phyloP scores from a whole-genome alignment of 805 yeast species.

The Nakazawaea ambrosiae region DNA sequence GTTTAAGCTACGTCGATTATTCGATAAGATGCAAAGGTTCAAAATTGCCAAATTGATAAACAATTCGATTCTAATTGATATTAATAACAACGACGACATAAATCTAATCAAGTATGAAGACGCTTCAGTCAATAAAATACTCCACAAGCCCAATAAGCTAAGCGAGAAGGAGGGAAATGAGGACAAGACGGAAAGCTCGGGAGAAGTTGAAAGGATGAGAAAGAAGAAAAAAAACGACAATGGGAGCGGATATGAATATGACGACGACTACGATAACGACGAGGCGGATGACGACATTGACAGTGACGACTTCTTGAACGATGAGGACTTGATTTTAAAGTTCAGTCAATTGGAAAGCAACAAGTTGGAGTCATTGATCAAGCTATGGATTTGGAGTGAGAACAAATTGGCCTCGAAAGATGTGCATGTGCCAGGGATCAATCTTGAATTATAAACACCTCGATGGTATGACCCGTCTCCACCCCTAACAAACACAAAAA shows the following conservation, averaged over 20 bases:
- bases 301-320: conserved; percentile 19
- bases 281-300: conserved; percentile 13
- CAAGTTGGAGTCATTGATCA: conserved; percentile 19
- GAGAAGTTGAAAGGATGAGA: background rate
- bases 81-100: conserved; percentile 17
- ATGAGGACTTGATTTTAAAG: conserved; percentile 10
- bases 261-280: conserved; percentile 11
- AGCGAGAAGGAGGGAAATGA: conserved; percentile 7
- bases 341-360: conserved; percentile 15
- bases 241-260: conserved; percentile 12
- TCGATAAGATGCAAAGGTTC: conserved; percentile 53
- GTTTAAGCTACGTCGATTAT: conserved; percentile 42
- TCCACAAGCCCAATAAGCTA: background rate
- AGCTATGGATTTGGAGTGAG: conserved; percentile 20
- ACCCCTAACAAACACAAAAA: conserved; percentile 45
- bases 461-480: conserved; percentile 41
- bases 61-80: conserved; percentile 45
- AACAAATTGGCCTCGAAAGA: conserved; percentile 2
- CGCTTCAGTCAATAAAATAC: background rate
- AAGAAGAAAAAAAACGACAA: background rate
- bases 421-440: conserved; percentile 7
- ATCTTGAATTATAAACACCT: conserved; percentile 2
- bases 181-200: background rate
- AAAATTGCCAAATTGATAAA: conserved; percentile 70
- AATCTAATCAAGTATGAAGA: conserved; percentile 10